phyloP scores from a whole-genome alignment of 441 rosid genomes.

The Erodium texanum region DNA sequence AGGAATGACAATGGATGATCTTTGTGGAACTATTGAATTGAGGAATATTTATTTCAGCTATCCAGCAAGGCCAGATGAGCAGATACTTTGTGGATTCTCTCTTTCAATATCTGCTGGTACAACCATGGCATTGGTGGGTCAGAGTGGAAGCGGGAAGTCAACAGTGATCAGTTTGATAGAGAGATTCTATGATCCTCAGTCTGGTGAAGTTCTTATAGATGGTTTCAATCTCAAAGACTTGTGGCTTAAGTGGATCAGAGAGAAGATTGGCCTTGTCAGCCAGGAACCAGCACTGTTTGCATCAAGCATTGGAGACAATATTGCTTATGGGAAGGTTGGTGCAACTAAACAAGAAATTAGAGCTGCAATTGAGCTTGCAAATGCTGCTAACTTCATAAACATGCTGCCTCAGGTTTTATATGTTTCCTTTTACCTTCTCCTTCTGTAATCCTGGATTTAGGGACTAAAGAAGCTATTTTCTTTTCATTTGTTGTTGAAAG shows the following conservation, averaged over 20 bases:
- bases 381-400: slow-evolving; percentile 64
- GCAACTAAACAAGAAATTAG: slow-evolving; percentile 50
- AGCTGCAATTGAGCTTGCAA: slow-evolving; percentile 53
- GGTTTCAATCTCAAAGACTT: slow-evolving; percentile 42
- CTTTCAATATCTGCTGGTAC: slow-evolving; percentile 45
- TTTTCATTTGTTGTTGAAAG: slow-evolving; percentile 2
- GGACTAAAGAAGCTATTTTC: not conserved
- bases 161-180: slow-evolving; percentile 64
- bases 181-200: slow-evolving; percentile 71
- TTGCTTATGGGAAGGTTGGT: slow-evolving; percentile 63
- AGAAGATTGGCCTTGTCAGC: slow-evolving; percentile 61
- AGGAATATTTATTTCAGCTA: slow-evolving; percentile 47
- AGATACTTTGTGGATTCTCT: slow-evolving; percentile 58
- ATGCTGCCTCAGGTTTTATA: slow-evolving; percentile 51
- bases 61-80: slow-evolving; percentile 61
- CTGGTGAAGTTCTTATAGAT: slow-evolving; percentile 61
- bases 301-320: slow-evolving; percentile 50
- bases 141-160: slow-evolving; percentile 81
- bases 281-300: slow-evolving; percentile 69
- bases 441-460: slow-evolving; percentile 18
- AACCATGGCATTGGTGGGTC: slow-evolving; percentile 70
- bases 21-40: slow-evolving; percentile 55
- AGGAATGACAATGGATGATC: slow-evolving; percentile 40
- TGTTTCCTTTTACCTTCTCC: slow-evolving; percentile 5
- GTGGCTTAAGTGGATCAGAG: slow-evolving; percentile 59